Conservation (phyloP, 23 red algal species). For the Agarophyton chilense region DNA sequence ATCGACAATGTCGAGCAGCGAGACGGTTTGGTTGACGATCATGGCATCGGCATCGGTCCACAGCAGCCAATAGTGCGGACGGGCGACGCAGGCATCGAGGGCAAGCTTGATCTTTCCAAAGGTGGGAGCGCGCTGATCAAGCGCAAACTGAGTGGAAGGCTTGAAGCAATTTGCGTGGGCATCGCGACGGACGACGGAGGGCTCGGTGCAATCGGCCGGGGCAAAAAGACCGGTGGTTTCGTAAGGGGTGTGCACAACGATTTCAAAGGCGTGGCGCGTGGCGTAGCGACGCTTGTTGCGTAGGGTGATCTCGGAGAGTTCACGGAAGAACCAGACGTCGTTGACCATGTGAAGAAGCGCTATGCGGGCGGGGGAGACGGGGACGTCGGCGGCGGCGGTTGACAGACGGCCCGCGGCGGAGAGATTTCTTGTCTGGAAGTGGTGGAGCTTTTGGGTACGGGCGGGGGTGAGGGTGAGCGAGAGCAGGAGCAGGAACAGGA, state of each 20-base stretch:
- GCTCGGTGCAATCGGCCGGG: conserved; percentile 7
- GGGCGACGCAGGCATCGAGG: conserved; percentile 75
- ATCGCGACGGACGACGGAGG: conserved; percentile 15
- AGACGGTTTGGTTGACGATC: conserved; percentile 76
- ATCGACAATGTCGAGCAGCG: conserved; percentile 74
- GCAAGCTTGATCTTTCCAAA: conserved; percentile 97
- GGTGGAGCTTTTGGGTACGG: not conserved
- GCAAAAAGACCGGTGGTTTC: conserved; percentile 76
- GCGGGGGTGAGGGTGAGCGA: not conserved
- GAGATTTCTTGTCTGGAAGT: not conserved
- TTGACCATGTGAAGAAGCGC: conserved; percentile 86
- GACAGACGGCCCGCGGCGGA: conserved; percentile 17
- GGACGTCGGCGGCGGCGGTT: not conserved
- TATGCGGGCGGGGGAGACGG: conserved; percentile 51
- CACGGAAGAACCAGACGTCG: conserved; percentile 80
- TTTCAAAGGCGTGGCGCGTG: conserved; percentile 75
- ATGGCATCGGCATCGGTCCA: conserved; percentile 92
- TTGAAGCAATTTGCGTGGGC: conserved; percentile 45
- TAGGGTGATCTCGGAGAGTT: conserved; percentile 53
- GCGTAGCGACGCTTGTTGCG: conserved; percentile 88
- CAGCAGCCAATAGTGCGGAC: conserved; percentile 82
- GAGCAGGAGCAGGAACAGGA: too few species aligned
- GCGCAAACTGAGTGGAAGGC: conserved; percentile 19
- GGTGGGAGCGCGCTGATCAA: conserved; percentile 79
- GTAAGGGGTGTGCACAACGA: conserved; percentile 72